Base-by-base conservation (phyloP, 1,284 basidiomycete species). In the Coniferiporia sulphurascens region DNA sequence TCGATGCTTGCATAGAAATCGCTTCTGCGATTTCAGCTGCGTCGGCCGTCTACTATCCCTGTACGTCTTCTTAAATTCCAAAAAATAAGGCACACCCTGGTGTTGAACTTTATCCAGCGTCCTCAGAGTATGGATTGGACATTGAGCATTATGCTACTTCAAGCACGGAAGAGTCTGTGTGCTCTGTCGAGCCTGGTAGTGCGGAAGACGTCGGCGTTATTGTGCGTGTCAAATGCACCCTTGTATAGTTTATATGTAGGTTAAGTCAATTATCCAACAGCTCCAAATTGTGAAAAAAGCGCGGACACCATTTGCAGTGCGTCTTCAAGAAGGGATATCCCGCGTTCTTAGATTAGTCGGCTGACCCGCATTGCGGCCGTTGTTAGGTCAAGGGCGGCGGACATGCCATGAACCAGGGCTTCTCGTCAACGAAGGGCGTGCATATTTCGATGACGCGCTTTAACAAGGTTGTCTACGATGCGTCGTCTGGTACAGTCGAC, bases 171-270 rank as follows among this genome's bases (percentile, higher is more conserved):
- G 0, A 44, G 1, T 68, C 81, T 1, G 67, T 70, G 1, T 83
- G 82, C 65, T 76, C 76, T 7, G 81, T 84, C 4, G 78, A 81
- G 61, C 81, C 81, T 1, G 78, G 75, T 7, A 78, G 75, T 1
- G 67, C 75, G 1, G 70, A 71, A 21, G 82, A 81, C 65, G 72
- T 81, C 51, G 76, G 68, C n/a, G 68, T 65, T 21, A 78, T 76
- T 41, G 82, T 79, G 32, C 17, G 55, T 43, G 54, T 51, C 17
- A 2, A 17, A 46, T 21, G 17, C 2, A 17, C 9, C 44, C 44
- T 15, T n/a, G 13, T 21, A 9, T n/a, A 4, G 6, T n/a, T n/a
- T 3, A 3, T n/a, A 3, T 3, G 19, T 46, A 17, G 7, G 38
- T 15, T 41, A 8, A 15, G 9, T n/a, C 17, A 9, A 9, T 17